Evolutionary conservation across 179 eudicot species (phyloP).

Genomic region (Gypsophila paniculata): DNA sequence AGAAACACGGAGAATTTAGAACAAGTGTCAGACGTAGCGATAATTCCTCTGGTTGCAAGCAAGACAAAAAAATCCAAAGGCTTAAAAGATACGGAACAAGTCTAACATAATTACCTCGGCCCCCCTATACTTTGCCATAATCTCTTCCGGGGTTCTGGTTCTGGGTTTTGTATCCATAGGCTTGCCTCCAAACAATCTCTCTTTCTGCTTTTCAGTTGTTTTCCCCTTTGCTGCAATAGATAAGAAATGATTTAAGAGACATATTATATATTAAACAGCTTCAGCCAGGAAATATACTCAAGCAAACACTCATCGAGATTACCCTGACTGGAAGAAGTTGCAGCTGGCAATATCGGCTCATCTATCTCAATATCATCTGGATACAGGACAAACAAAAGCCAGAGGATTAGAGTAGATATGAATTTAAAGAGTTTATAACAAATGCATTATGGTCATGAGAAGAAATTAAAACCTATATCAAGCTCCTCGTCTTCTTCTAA

Average conservation of each 20-base stretch:
- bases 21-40: not conserved
- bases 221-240: slow-evolving; percentile 41
- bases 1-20: not conserved
- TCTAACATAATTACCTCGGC: slow-evolving; percentile 41
- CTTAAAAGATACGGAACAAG: not conserved
- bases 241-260: slow-evolving; percentile 13
- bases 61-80: slow-evolving; percentile 4
- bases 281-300: not conserved
- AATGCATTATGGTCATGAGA: slow-evolving; percentile 4
- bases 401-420: not conserved
- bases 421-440: not conserved
- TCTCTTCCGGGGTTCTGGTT: slow-evolving; percentile 64
- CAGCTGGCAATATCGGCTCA: slow-evolving; percentile 43
- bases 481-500: slow-evolving; percentile 44
- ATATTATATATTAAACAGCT: slow-evolving; percentile 8
- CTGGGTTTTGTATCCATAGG: slow-evolving; percentile 48
- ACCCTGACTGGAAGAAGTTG: slow-evolving; percentile 45
- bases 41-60: not conserved
- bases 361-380: slow-evolving; percentile 82
- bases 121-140: slow-evolving; percentile 66
- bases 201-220: slow-evolving; percentile 34
- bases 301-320: slow-evolving; percentile 17
- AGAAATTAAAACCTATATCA: slow-evolving; percentile 50
- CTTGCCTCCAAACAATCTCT: slow-evolving; percentile 52
- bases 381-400: slow-evolving; percentile 18